These are phyloP conservation scores for Kodamaea hsintzibuensis DNA, from an alignment of 805 yeast genomes.

Conservation along the genomic window DNA sequence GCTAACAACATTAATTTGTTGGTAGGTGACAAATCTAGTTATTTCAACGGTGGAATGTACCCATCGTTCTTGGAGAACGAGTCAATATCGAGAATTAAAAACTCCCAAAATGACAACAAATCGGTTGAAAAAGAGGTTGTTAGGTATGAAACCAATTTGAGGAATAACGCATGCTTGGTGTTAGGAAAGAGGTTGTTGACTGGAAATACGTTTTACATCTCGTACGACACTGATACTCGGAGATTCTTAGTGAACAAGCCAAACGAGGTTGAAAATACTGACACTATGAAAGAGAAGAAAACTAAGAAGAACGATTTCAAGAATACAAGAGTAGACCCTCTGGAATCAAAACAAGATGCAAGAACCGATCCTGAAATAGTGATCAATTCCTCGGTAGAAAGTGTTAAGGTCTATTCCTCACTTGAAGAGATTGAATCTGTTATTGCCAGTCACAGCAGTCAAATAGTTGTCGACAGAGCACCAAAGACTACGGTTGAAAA, in stretches of 20 bases:
- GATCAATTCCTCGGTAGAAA: background rate
- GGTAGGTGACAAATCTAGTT: constrained; percentile 20
- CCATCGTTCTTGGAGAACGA: constrained; percentile 25
- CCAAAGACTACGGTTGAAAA: constrained; percentile 11
- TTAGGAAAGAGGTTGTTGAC: constrained; percentile 24
- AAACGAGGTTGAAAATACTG: background rate
- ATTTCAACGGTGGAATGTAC: constrained; percentile 13
- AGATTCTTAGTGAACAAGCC: constrained; percentile 4
- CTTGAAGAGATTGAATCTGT: constrained; percentile 40
- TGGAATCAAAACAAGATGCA: too few species aligned
- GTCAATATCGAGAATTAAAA: constrained; percentile 7
- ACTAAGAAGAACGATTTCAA: background rate
- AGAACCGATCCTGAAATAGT: background rate
- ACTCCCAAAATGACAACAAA: background rate
- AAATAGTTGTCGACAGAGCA: constrained; percentile 16
- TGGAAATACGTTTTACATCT: constrained; percentile 4
- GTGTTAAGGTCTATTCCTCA: constrained; percentile 14
- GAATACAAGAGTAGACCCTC: background rate
- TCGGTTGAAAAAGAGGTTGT: constrained; percentile 4
- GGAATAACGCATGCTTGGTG: constrained; percentile 28
- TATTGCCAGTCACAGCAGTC: constrained; percentile 35
- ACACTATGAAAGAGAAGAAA: background rate
- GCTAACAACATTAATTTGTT: constrained; percentile 21
- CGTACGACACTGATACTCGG: constrained; percentile 1
- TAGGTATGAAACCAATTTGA: constrained; percentile 27